Conservation (phyloP, 345 rosid species). For the Salix koriyanagi region DNA sequence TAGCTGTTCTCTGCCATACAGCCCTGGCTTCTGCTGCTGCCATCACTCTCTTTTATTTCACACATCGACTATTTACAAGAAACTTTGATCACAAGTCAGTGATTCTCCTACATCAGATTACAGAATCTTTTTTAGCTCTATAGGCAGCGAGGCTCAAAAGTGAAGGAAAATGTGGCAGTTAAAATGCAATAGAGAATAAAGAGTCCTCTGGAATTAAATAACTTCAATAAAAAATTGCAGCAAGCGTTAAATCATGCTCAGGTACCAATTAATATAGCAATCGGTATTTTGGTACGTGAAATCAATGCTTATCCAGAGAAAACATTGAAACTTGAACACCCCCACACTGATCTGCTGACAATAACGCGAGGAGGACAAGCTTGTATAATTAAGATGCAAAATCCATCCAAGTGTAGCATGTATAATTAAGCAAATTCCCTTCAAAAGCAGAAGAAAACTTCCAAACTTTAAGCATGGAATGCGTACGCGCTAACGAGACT, state of each 20-base stretch:
- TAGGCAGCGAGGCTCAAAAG: background rate
- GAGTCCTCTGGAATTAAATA: background rate
- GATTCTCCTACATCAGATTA: background rate
- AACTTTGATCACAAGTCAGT: background rate
- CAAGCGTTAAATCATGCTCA: background rate
- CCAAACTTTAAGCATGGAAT: background rate
- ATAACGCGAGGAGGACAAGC: background rate
- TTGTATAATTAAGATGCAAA: background rate
- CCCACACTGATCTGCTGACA: background rate
- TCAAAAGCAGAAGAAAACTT: background rate
- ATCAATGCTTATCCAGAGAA: background rate
- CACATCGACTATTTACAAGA: constrained; percentile 22
- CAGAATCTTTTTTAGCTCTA: background rate
- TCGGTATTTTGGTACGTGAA: background rate
- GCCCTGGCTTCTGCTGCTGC: constrained; percentile 92
- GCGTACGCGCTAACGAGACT: background rate
- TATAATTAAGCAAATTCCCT: background rate
- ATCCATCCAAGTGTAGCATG: background rate
- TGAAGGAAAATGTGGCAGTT: background rate
- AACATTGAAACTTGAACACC: background rate
- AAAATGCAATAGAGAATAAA: background rate
- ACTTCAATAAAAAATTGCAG: background rate
- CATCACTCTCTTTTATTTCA: constrained; percentile 45
- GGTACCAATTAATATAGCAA: background rate
- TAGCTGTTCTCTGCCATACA: constrained; percentile 82